Evolutionary conservation across 495 filamentous ascomycete genomes (phyloP).

Genomic region (Aspergillus coremiiformis): DNA sequence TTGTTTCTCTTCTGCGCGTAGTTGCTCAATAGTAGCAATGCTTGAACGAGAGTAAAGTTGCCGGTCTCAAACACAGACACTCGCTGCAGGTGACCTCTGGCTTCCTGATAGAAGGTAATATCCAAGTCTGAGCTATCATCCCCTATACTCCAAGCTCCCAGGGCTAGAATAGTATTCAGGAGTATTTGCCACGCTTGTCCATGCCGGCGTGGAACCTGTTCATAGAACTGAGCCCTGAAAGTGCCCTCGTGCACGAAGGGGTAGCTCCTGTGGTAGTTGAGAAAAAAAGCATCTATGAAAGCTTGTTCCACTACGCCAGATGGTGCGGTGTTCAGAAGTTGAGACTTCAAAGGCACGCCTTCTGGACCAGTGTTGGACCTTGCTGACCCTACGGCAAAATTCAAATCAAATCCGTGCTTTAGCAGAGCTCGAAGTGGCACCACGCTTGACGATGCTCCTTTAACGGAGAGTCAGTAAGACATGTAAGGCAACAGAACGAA

Average conservation of each 20-base stretch:
- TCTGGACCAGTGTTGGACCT: constrained; percentile 17
- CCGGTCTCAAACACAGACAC: constrained; percentile 45
- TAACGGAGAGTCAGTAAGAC: constrained; percentile 6
- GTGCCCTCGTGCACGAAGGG: constrained; percentile 49
- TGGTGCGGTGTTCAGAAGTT: constrained; percentile 35
- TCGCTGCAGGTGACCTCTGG: constrained; percentile 37
- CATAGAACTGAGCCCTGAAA: constrained; percentile 48
- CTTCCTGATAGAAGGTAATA: constrained; percentile 42
- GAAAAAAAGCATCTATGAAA: constrained; percentile 47
- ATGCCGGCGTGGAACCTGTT: constrained; percentile 43
- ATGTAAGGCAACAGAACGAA: not conserved
- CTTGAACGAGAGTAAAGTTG: constrained; percentile 46
- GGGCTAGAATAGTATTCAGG: constrained; percentile 43
- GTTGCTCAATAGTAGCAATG: constrained; percentile 45
- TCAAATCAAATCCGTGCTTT: constrained; percentile 41
- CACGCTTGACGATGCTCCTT: constrained; percentile 41
- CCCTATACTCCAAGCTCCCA: constrained; percentile 47
- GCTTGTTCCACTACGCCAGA: constrained; percentile 39
- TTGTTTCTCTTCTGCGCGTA: constrained; percentile 51
- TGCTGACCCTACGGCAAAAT: constrained; percentile 31
- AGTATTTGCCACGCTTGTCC: constrained; percentile 47
- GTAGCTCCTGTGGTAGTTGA: constrained; percentile 47
- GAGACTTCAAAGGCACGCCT: constrained; percentile 32
- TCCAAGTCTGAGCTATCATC: constrained; percentile 44
- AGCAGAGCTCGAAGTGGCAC: constrained; percentile 39